A percentile compares a stretch with the other conserved stretches of the same genome.
Conservation (phyloP, 306 rosid species). For the cucumber (Cucumis sativus) region DNA sequence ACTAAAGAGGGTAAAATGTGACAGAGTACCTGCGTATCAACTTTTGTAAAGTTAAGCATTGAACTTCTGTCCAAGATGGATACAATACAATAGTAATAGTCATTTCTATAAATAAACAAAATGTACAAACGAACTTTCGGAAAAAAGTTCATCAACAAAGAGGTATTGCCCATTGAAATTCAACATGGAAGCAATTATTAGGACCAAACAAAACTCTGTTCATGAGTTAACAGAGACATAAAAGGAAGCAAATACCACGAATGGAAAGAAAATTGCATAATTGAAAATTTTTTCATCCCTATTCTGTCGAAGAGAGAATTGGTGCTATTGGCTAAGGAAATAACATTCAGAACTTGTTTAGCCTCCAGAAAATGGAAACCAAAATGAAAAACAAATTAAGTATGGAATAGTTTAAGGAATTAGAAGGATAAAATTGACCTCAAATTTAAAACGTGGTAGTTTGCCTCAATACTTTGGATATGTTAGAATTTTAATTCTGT, state of each 20-base stretch:
- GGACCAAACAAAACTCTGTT: background rate
- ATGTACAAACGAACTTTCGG: background rate
- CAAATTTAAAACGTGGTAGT: background rate
- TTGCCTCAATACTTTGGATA: background rate
- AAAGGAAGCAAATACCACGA: background rate
- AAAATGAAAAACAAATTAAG: background rate
- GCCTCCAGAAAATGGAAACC: background rate
- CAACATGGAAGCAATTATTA: background rate
- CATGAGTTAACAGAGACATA: background rate
- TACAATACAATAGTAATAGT: background rate
- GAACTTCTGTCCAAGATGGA: background rate
- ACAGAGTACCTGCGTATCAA: constrained; percentile 63
- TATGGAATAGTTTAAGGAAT: background rate
- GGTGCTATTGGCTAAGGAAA: background rate
- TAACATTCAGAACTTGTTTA: background rate
- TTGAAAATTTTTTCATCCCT: background rate
- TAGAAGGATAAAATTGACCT: background rate
- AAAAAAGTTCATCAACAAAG: background rate
- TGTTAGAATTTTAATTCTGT: background rate
- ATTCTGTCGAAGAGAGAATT: background rate
- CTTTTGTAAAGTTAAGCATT: background rate
- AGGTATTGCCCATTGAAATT: background rate
- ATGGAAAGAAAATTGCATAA: background rate
- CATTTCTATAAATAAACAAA: background rate
- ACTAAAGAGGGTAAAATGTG: constrained; percentile 79